Conservation (phyloP, 2,329 filamentous ascomycete species). For the Penicillium paneum region DNA sequence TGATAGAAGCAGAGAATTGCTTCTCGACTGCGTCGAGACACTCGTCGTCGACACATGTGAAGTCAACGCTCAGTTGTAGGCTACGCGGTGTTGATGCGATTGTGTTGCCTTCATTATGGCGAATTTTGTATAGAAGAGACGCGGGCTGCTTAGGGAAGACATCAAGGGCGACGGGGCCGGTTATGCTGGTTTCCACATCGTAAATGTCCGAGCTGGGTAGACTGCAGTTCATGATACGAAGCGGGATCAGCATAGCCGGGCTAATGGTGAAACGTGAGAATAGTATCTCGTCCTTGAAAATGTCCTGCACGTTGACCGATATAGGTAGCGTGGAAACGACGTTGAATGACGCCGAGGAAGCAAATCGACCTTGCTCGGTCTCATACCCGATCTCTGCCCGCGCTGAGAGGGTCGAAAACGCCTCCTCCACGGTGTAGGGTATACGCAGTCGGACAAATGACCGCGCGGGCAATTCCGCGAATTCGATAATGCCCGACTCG, state of each 20-base stretch:
- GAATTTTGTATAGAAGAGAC: constrained; percentile 76
- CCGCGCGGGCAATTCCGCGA: constrained; percentile 33
- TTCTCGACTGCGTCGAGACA: constrained; percentile 52
- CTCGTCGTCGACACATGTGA: constrained; percentile 73
- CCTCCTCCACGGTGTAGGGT: constrained; percentile 81
- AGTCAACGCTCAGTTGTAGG: constrained; percentile 65
- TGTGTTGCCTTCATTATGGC: constrained; percentile 19
- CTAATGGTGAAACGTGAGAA: constrained; percentile 91
- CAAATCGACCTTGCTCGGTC: constrained; percentile 63
- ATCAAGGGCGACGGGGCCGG: constrained; percentile 48
- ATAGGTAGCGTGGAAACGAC: constrained; percentile 75
- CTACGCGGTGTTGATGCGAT: constrained; percentile 29
- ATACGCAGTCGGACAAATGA: constrained; percentile 52
- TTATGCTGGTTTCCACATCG: constrained; percentile 52
- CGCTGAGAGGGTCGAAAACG: constrained; percentile 66
- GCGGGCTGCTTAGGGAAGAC: constrained; percentile 81
- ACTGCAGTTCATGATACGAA: constrained; percentile 69
- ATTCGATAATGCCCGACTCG: constrained; percentile 47
- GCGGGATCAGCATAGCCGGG: constrained; percentile 69
- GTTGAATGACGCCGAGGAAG: constrained; percentile 59
- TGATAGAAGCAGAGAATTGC: constrained; percentile 48
- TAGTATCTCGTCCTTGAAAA: constrained; percentile 78
- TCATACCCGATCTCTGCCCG: constrained; percentile 74
- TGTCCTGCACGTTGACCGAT: constrained; percentile 93
- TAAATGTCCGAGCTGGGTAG: constrained; percentile 67